Evolutionary conservation across 371 early-diverging fungal species (phyloP).

Genomic region (Neoconidiobolus thromboides): DNA sequence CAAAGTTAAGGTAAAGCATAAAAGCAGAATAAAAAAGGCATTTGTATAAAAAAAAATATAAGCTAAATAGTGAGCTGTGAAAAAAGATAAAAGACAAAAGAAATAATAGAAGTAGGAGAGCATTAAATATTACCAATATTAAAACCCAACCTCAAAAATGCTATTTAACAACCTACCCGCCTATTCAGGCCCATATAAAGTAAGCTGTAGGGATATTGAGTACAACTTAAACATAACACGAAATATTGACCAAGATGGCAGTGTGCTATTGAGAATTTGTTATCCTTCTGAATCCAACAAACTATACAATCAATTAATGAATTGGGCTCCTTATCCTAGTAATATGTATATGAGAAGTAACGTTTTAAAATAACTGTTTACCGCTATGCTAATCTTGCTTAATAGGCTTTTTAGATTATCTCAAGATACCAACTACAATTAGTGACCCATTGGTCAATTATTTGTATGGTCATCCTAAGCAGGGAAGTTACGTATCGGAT

Average conservation of each 20-base stretch:
- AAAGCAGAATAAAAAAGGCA: no score
- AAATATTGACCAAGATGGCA: neutral
- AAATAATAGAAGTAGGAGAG: no score
- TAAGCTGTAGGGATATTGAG: conserved; percentile 15
- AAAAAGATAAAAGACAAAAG: no score
- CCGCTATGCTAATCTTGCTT: no score
- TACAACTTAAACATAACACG: conserved; percentile 2
- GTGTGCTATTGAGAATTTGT: neutral
- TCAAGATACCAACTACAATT: neutral
- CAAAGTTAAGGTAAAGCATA: no score
- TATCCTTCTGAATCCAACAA: no score
- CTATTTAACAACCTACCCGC: conserved; percentile 16
- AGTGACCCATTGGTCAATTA: neutral
- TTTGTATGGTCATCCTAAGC: conserved; percentile 4
- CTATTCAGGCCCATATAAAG: conserved; percentile 13
- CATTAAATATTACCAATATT: no score
- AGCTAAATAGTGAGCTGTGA: no score
- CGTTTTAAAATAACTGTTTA: no score
- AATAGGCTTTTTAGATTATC: neutral
- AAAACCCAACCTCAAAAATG: conserved; percentile 6
- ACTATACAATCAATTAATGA: conserved; percentile 2
- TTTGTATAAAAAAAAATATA: no score
- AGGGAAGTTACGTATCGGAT: conserved; percentile 8
- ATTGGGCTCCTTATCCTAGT: conserved; percentile 7
- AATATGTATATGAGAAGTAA: neutral